Evolutionary conservation across 2,329 filamentous ascomycete genomes (phyloP).

Genomic region (Colletotrichum liaoningense): DNA sequence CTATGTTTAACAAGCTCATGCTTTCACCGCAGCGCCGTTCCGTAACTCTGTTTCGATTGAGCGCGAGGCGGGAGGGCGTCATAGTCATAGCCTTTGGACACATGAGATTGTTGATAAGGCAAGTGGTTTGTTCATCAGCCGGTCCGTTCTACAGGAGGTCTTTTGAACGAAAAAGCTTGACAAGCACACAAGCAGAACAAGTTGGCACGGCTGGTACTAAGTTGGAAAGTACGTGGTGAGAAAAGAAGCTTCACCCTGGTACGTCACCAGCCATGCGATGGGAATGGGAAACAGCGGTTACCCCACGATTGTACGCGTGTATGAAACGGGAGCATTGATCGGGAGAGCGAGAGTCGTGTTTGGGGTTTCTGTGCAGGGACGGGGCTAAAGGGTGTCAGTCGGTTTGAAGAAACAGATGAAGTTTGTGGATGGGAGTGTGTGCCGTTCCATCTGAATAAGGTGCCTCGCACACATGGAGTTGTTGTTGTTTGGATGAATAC

Average conservation of each 20-base stretch:
- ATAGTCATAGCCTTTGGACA: neutral
- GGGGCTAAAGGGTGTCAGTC: neutral
- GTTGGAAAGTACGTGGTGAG: neutral
- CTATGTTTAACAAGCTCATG: slow-evolving; percentile 5
- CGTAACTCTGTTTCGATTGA: neutral
- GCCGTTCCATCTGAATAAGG: neutral
- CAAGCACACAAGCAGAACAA: no score
- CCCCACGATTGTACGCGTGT: slow-evolving; percentile 11
- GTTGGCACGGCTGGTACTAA: neutral
- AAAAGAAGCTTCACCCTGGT: neutral
- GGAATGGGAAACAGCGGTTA: neutral
- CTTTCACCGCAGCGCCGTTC: neutral
- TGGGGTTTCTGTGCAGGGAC: slow-evolving; percentile 29
- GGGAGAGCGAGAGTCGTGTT: slow-evolving; percentile 25
- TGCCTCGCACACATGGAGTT: neutral
- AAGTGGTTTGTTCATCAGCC: neutral
- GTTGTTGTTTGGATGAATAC: neutral
- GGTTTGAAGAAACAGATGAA: neutral
- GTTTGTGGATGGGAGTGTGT: neutral
- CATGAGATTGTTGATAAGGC: neutral
- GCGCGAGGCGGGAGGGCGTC: neutral
- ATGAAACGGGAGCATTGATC: slow-evolving; percentile 36
- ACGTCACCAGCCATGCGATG: slow-evolving; percentile 20
- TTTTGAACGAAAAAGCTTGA: neutral
- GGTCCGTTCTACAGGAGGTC: neutral